phyloP scores from a whole-genome alignment of 768 basidiomycete genomes.

The Lactarius pseudohatsudake region DNA sequence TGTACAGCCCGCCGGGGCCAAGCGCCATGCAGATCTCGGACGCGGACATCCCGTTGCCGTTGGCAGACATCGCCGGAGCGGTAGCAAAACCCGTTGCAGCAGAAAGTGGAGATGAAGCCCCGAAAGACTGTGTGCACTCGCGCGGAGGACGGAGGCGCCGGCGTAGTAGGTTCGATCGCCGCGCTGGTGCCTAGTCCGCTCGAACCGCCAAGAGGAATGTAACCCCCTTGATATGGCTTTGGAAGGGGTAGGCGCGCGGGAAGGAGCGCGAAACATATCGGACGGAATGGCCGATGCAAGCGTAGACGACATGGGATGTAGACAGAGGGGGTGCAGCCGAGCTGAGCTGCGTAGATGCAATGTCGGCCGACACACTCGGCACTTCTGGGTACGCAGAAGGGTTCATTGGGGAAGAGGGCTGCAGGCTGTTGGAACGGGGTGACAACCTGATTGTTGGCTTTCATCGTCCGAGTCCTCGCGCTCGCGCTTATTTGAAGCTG shows the following conservation, averaged over 20 bases:
- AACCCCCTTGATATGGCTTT: conserved; percentile 10
- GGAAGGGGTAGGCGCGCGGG: background rate
- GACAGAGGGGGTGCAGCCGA: background rate
- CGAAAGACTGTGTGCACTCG: background rate
- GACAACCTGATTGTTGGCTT: background rate
- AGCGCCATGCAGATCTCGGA: background rate
- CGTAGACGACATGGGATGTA: background rate
- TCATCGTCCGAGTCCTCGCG: conserved; percentile 20
- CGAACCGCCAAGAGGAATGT: conserved; percentile 18
- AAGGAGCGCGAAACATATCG: background rate
- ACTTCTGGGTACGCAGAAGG: background rate
- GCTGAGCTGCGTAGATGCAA: background rate
- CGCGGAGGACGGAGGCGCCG: background rate
- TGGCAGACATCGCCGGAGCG: background rate
- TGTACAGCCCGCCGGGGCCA: background rate
- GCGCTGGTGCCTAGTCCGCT: conserved; percentile 1
- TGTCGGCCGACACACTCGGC: background rate
- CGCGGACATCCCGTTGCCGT: background rate
- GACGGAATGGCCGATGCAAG: background rate
- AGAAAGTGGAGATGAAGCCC: background rate
- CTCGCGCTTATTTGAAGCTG: conserved; percentile 25
- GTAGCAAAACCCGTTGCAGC: background rate
- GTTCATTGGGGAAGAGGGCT: background rate
- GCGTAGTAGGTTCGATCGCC: background rate
- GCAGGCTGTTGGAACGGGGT: background rate